A percentile compares a stretch with the other conserved stretches of the same genome.
Conservation (phyloP, 306 rosid species). For the Quercus cerris region DNA sequence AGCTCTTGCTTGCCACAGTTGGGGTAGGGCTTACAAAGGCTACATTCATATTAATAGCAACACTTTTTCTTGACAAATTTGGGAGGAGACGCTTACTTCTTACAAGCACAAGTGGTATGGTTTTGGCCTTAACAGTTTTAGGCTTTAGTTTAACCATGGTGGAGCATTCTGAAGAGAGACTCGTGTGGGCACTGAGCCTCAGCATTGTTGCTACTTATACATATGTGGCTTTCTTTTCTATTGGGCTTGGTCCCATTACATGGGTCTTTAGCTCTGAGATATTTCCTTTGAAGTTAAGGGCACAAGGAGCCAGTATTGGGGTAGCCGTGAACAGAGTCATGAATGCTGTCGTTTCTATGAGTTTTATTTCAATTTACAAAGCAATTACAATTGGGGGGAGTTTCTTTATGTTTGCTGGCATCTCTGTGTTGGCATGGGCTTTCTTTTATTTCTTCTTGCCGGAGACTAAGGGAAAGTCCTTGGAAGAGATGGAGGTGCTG, state of each 20-base stretch:
- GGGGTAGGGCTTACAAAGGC: constrained; percentile 70
- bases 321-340: constrained; percentile 70
- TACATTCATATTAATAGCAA: constrained; percentile 41
- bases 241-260: constrained; percentile 75
- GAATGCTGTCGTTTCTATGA: constrained; percentile 70
- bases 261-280: constrained; percentile 86
- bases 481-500: constrained; percentile 77
- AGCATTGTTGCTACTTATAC: constrained; percentile 48
- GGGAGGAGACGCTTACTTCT: constrained; percentile 62
- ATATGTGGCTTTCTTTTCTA: constrained; percentile 56
- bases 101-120: constrained; percentile 57
- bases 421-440: constrained; percentile 56
- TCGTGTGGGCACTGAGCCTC: constrained; percentile 54
- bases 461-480: constrained; percentile 68
- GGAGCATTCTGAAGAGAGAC: constrained; percentile 25
- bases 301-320: constrained; percentile 63
- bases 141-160: constrained; percentile 65
- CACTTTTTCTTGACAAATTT: constrained; percentile 53
- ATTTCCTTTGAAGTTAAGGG: constrained; percentile 73
- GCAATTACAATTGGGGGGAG: constrained; percentile 77
- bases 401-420: constrained; percentile 74
- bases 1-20: constrained; percentile 60
- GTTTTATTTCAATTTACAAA: constrained; percentile 61
- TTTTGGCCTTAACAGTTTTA: constrained; percentile 31
- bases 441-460: constrained; percentile 69